phyloP scores from a whole-genome alignment of 1,139 yeast species.

The Diutina neorugosa region DNA sequence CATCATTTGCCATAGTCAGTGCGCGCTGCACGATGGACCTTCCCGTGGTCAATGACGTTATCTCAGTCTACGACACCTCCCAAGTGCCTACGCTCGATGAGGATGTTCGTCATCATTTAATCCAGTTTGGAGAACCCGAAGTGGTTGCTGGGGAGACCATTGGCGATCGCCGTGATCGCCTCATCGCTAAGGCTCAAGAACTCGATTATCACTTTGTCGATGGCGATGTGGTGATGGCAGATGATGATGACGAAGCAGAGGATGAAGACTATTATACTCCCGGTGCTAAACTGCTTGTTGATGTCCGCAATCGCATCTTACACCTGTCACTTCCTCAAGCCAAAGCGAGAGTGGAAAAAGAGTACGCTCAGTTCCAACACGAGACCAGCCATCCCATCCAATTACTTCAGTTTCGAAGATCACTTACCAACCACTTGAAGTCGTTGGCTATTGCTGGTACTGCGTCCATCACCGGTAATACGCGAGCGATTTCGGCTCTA shows the following conservation, averaged over 20 bases:
- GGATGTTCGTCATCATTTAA: conserved; percentile 39
- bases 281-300: conserved; percentile 47
- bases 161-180: conserved; percentile 47
- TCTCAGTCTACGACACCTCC: background rate
- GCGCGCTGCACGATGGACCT: background rate
- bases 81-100: conserved; percentile 52
- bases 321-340: conserved; percentile 37
- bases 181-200: conserved; percentile 14
- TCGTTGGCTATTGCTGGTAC: conserved; percentile 47
- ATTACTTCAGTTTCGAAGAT: conserved; percentile 32
- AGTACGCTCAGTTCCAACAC: conserved; percentile 14
- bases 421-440: conserved; percentile 23
- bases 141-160: conserved; percentile 49
- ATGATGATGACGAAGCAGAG: conserved; percentile 13
- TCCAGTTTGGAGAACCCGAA: conserved; percentile 47
- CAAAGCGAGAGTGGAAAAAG: conserved; percentile 23
- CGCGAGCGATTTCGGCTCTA: conserved; percentile 18
- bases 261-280: conserved; percentile 81
- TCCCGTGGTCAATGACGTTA: background rate
- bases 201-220: conserved; percentile 18
- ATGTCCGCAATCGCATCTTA: conserved; percentile 42
- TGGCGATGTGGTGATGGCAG: conserved; percentile 12
- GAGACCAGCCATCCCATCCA: background rate
- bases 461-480: conserved; percentile 45
- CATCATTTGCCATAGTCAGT: background rate